Base-by-base conservation (phyloP, 2,329 filamentous ascomycete genomes). In the Trichoderma sp. region DNA sequence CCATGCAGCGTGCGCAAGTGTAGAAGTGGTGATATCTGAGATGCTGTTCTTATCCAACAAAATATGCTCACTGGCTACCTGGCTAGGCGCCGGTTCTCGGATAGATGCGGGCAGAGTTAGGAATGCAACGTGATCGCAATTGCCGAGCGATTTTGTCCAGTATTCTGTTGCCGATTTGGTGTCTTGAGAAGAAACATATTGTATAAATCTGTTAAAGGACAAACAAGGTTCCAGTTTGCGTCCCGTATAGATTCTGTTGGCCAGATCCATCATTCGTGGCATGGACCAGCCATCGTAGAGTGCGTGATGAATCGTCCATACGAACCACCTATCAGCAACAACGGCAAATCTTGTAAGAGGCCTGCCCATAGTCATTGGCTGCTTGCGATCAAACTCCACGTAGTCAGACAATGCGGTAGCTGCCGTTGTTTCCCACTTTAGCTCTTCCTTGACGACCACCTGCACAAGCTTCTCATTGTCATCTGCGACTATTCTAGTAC, bases 261-360 rank as follows among this genome's bases (percentile, higher is more conserved):
- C 62, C 13, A 57, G 30, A 23, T 58, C 65, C 32, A 59, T 61
- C 13, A 64, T 68, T 17, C 70, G 67, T 17, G 50, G 58, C 26
- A 73, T 26, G 13, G 71, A 74, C 73, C 74, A 77, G 55, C 73
- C 74, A 67, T 78, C 76, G 39, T 77, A 77, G 3, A 76, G 55
- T 32, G 73, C 71, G 64, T 77, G 76, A 53, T 50, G 43, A 50
- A 50, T 50, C n/a, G 43, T 50, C 43, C 43, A 50, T 50, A 50
- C 43, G 17, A 50, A 50, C 43, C 62, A 28, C 47, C 26, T 36
- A 15, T 36, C 13, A 15, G 34, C 34, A 36, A 36, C 34, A 36
- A 36, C 13, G 34, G 34, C 34, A 36, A 36, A 36, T 36, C 34
- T 36, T 36, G 34, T 36, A 36, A 36, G 34, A 36, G 34, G 34